A percentile compares a stretch with the other conserved stretches of the same genome.
Conservation (phyloP, 768 basidiomycete species). For the Clitopilus passeckerianus region DNA sequence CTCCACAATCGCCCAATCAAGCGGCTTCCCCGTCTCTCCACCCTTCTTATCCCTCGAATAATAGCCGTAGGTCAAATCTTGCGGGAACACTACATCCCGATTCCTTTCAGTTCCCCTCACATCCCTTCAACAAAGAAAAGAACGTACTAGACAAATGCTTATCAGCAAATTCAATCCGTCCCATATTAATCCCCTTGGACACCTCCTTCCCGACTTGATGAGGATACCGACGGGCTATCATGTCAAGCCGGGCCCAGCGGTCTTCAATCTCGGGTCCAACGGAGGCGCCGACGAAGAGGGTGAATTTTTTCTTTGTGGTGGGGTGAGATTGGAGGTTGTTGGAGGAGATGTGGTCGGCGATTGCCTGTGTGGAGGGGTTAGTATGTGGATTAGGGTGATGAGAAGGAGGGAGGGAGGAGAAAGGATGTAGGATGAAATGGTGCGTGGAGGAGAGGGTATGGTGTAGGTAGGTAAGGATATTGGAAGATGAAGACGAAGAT, state of each 20-base stretch:
- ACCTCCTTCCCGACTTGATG: slow-evolving; percentile 47
- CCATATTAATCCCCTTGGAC: slow-evolving; percentile 42
- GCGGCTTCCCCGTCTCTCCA: slow-evolving; percentile 36
- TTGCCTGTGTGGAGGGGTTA: slow-evolving; percentile 23
- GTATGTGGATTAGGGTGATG: too few species aligned
- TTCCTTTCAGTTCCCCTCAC: too few species aligned
- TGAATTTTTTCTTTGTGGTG: slow-evolving; percentile 38
- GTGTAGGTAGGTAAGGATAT: neutral
- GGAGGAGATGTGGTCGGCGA: slow-evolving; percentile 37
- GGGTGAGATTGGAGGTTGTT: slow-evolving; percentile 40
- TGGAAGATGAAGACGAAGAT: neutral
- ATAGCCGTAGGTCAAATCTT: slow-evolving; percentile 44
- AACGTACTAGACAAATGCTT: slow-evolving; percentile 43
- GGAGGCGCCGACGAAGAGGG: slow-evolving; percentile 43
- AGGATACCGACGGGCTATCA: slow-evolving; percentile 42
- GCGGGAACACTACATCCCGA: slow-evolving; percentile 50
- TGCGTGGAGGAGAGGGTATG: neutral
- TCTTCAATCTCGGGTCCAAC: slow-evolving; percentile 47
- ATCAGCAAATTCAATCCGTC: slow-evolving; percentile 41
- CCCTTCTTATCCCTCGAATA: slow-evolving; percentile 38
- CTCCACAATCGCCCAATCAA: slow-evolving; percentile 47
- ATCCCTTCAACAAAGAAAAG: neutral
- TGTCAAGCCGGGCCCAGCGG: slow-evolving; percentile 41
- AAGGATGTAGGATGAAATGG: too few species aligned
- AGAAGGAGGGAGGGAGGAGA: too few species aligned